Evolutionary conservation across 768 basidiomycete genomes (phyloP), one percentile per base, ranked within the genome.

Genomic region (Lactifluus volemus): DNA sequence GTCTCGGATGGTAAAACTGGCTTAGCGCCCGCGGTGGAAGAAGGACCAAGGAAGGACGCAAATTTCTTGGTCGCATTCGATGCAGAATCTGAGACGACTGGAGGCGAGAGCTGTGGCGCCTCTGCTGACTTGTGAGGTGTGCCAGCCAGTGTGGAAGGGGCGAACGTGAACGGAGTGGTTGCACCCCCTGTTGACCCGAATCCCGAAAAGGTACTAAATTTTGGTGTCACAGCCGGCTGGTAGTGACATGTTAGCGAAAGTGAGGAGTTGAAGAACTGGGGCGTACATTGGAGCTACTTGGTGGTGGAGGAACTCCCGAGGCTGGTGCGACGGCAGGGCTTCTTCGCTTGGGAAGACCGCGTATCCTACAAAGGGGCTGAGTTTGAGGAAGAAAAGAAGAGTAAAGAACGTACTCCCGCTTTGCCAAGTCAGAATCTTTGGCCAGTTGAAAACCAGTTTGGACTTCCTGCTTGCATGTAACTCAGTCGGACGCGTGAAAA

Each of bases 401-500:
- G 30, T 32, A 45, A 10, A 62, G 58, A 38, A 73, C 84, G 49
- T 67, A 89, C 88, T 74, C 76, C 77, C 88, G 77, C 32, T 67
- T 76, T 36, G 79, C 80, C 38, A 90, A 72, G 38, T 74, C 70
- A 34, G 75, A 68, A 21, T 85, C 83, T 63, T 84, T 81, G 52
- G 89, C 88, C 70, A 78, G 84, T 64, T 76, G 75, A 68, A 89
- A 81, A 51, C 79, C 78, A 50, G 70, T 49, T 74, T 68, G 56
- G 21, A 71, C 72, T 69, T 81, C 79, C 81, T 83, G 65, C 32
- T 14, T 1, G 56, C 65, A 29, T 14, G 36, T 30, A 25, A 29
- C 15, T 59, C 4, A 5, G 34, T 29, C 29, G 29, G n/a, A 45
- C 19, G 38, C 44, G 54, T 36, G n/a, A 48, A 56, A n/a, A 25